Percentiles rank a stretch among this genome's conserved stretches.
Evolutionary conservation across 2,329 filamentous ascomycete species (phyloP).

Genomic region (Trichoderma sp.): DNA sequence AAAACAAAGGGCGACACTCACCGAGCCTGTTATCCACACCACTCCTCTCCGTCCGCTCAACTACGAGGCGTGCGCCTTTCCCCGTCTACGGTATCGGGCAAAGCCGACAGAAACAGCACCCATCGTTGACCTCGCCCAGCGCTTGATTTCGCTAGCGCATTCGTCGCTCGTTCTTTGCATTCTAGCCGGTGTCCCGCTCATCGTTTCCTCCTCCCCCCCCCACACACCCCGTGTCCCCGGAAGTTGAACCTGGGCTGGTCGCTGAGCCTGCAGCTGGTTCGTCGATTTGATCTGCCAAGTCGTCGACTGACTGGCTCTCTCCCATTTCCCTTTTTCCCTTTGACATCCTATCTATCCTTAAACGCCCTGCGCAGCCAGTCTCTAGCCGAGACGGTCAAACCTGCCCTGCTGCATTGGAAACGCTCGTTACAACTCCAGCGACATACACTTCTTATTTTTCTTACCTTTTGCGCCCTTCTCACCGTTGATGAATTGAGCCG

Average conservation of each 20-base stretch:
- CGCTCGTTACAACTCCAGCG: conserved; percentile 19
- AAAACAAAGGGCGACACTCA: neutral
- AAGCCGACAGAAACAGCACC: conserved; percentile 24
- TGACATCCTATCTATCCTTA: conserved; percentile 20
- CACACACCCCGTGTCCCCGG: conserved; percentile 29
- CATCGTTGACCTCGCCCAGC: conserved; percentile 6
- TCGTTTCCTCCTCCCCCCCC: conserved; percentile 25
- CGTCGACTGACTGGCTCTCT: conserved; percentile 14
- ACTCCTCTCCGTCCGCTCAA: neutral
- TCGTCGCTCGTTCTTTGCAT: conserved; percentile 26
- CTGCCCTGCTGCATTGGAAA: conserved; percentile 21
- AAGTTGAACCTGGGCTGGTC: conserved; percentile 27
- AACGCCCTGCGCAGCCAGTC: conserved; percentile 12
- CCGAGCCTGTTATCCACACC: neutral
- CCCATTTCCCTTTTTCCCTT: conserved; percentile 21
- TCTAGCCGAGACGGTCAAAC: conserved; percentile 8
- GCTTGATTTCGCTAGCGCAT: conserved; percentile 22
- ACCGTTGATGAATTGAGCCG: conserved; percentile 26
- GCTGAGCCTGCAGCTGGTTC: conserved; percentile 25
- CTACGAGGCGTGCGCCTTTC: conserved; percentile 8
- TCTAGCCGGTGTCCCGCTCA: conserved; percentile 26
- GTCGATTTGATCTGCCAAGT: conserved; percentile 25
- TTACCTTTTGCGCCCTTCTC: conserved; percentile 2
- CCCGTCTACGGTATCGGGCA: too few species aligned
- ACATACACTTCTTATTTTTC: neutral